Evolutionary conservation across 202 grass and related monocot species (phyloP), one percentile per base, ranked within the genome.

Genomic region (Panicum virgatum): DNA sequence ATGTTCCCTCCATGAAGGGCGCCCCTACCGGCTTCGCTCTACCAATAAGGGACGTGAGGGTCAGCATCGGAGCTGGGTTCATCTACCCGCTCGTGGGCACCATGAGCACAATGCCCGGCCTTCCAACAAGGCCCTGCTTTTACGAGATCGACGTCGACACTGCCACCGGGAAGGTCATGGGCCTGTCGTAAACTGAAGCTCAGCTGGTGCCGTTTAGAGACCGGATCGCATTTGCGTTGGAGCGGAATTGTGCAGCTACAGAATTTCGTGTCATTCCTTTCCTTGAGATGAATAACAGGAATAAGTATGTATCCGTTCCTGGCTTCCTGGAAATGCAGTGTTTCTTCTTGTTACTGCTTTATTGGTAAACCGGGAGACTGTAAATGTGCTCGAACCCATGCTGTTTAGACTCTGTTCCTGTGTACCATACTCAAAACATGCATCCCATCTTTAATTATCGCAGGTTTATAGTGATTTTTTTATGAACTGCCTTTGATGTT

Each of bases 61-160:
- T 93, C 16, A 99, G 91, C 76, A 99, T 96, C 1, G 96, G 96
- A 19, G 90, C 96, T 10, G 93, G 96, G 18, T 99, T 99, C 85
- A 94, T 99, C 51, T 96, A 94, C 75, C 96, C 96, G 0, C 96
- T 99, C 1, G 96, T 99, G 0, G 93, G 96, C 62, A 94, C 93
- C 7, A 96, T 99, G 93, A 99, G 96, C 66, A 96, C 93, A 2
- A 99, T 99, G 93, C 93, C 96, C 13, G 96, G 93, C 2, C 96
- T 99, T 30, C 93, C 96, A 23, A 99, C 96, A 9, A 94, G 96
- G 14, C 96, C 96, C 62, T 96, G 96, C 75, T 98, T 96, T 80
- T 96, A 92, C 16, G 89, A 96, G 66, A 99, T 99, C 16, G 96
- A 99, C 51, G 30, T 99, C 0, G 93, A 99, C 85, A 87, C 85